These are phyloP conservation scores for Pythium guiyangense DNA, from an alignment of 352 stramenopile genomes.

Conservation along the genomic window DNA sequence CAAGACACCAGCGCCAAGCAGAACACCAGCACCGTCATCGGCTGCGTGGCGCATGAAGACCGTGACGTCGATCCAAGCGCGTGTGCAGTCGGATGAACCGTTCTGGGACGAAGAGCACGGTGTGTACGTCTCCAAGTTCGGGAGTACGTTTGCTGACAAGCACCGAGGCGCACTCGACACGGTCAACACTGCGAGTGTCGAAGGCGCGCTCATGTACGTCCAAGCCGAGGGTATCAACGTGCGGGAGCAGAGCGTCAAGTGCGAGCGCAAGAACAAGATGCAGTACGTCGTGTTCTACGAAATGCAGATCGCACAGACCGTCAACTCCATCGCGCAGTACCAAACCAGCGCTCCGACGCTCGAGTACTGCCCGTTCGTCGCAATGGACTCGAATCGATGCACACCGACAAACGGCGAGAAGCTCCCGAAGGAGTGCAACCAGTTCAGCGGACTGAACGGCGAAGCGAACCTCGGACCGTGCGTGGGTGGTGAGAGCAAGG, in stretches of 20 bases:
- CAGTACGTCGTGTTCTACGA: slow-evolving; percentile 32
- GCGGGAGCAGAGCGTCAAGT: slow-evolving; percentile 20
- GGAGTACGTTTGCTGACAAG: slow-evolving; percentile 21
- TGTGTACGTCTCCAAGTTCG: slow-evolving; percentile 20
- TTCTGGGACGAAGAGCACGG: slow-evolving; percentile 21
- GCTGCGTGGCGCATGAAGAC: slow-evolving; percentile 11
- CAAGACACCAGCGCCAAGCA: slow-evolving; percentile 3
- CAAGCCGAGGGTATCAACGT: slow-evolving; percentile 66
- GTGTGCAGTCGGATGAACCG: slow-evolving; percentile 27
- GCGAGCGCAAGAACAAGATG: slow-evolving; percentile 29
- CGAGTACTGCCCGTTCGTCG: slow-evolving; percentile 14
- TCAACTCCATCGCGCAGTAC: slow-evolving; percentile 18
- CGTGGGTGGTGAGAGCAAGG: slow-evolving; percentile 7
- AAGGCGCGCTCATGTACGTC: slow-evolving; percentile 78
- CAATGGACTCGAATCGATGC: slow-evolving; percentile 11
- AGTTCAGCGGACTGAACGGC: slow-evolving; percentile 17
- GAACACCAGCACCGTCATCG: not conserved
- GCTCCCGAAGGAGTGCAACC: slow-evolving; percentile 17
- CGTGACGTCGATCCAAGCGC: slow-evolving; percentile 24
- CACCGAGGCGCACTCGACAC: slow-evolving; percentile 38
- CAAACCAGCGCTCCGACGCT: slow-evolving; percentile 1
- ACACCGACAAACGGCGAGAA: slow-evolving; percentile 13
- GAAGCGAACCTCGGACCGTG: slow-evolving; percentile 20
- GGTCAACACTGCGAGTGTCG: slow-evolving; percentile 71
- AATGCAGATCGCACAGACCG: slow-evolving; percentile 20